Conservation (phyloP, 2,329 filamentous ascomycete genomes). For the Scopulariopsis brevicaulis region DNA sequence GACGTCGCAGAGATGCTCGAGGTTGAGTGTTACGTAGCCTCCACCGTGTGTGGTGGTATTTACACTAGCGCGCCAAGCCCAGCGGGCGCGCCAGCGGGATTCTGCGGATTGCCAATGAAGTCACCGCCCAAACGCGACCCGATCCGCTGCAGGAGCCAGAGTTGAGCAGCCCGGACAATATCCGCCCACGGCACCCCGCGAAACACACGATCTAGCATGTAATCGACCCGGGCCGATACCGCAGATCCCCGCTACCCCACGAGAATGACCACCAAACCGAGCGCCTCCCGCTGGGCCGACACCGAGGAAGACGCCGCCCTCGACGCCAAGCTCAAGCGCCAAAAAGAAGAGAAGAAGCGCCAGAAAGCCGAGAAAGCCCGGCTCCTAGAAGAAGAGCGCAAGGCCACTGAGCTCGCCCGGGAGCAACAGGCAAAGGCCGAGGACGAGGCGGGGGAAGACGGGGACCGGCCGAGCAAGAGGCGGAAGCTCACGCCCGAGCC, state of each 20-base stretch:
- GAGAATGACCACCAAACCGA: slow-evolving; percentile 42
- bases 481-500: slow-evolving; percentile 42
- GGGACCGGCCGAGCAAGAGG: slow-evolving; percentile 46
- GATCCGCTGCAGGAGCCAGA: neutral
- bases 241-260: slow-evolving; percentile 2
- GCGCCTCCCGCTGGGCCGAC: slow-evolving; percentile 74
- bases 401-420: slow-evolving; percentile 6
- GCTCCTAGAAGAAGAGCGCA: slow-evolving; percentile 43
- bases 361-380: slow-evolving; percentile 73
- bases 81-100: neutral
- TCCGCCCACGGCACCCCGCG: neutral
- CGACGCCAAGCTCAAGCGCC: slow-evolving; percentile 60
- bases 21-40: neutral
- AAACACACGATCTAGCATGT: neutral
- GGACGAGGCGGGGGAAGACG: slow-evolving; percentile 18
- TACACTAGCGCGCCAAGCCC: neutral
- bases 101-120: neutral
- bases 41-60: neutral
- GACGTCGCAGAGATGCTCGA: neutral
- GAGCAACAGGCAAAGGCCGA: slow-evolving; percentile 9
- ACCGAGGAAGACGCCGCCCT: slow-evolving; percentile 69
- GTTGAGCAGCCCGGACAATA: neutral
- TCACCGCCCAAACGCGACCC: neutral
- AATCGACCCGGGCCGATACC: neutral
- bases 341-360: slow-evolving; percentile 84